Conservation (phyloP, 179 eudicot genomes). For the Carnegiea gigantea region DNA sequence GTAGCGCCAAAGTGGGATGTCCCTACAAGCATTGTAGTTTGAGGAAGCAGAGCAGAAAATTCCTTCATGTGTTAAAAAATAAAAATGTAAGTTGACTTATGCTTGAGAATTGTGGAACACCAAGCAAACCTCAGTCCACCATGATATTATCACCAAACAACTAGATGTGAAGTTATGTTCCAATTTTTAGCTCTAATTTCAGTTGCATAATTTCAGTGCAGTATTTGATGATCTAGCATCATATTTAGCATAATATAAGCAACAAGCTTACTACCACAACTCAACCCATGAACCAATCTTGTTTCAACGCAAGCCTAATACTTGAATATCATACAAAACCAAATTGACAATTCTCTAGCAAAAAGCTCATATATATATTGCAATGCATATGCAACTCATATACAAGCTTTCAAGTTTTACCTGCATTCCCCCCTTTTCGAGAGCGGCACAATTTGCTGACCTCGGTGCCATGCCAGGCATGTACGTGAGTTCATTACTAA, state of each 20-base stretch:
- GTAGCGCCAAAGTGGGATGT: background rate
- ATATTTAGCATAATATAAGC: background rate
- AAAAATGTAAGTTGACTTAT: background rate
- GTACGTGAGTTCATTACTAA: slow-evolving; percentile 82
- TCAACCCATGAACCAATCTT: background rate
- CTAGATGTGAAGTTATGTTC: background rate
- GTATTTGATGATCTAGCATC: background rate
- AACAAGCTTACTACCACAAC: background rate
- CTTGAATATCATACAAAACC: background rate
- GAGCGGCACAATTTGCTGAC: slow-evolving; percentile 66
- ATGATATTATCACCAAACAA: background rate
- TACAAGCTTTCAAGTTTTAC: slow-evolving; percentile 27
- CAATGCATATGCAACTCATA: background rate
- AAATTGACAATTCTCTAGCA: background rate
- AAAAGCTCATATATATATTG: slow-evolving; percentile 2
- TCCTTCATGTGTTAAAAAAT: background rate
- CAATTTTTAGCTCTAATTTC: background rate
- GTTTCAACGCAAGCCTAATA: background rate
- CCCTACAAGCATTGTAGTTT: background rate
- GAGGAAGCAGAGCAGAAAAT: background rate
- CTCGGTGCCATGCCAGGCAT: slow-evolving; percentile 80
- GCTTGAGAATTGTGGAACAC: background rate
- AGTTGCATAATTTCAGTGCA: too few relatives aligned
- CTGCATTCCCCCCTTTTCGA: slow-evolving; percentile 93
- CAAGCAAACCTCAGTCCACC: background rate